Evolutionary conservation across 306 rosid species (phyloP).

Genomic region (Cercis canadensis): DNA sequence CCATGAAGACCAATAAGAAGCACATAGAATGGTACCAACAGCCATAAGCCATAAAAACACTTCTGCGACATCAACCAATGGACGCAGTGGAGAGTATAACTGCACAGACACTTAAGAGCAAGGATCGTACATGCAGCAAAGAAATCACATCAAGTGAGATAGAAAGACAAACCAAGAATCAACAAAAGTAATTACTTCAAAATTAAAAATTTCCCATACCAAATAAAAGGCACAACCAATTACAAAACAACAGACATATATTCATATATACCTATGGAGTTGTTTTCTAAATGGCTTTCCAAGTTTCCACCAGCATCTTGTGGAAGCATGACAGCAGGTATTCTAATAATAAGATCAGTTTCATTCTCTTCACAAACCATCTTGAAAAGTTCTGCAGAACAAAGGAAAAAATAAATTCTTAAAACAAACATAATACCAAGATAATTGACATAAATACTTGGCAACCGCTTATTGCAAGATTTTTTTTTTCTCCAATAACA

Average conservation of each 20-base stretch:
- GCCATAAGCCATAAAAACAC: constrained; percentile 99
- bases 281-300: constrained; percentile 63
- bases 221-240: constrained; percentile 25
- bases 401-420: constrained; percentile 26
- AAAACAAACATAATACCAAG: constrained; percentile 7
- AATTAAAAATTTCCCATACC: constrained; percentile 4
- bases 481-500: constrained; percentile 18
- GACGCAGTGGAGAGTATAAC: constrained; percentile 95
- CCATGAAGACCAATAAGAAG: constrained; percentile 99
- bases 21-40: constrained; percentile 90
- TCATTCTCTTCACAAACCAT: constrained; percentile 90
- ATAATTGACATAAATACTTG: neutral
- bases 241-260: constrained; percentile 16
- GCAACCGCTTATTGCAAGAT: constrained; percentile 10
- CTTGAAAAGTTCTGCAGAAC: constrained; percentile 86
- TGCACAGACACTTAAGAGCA: constrained; percentile 79
- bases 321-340: constrained; percentile 98
- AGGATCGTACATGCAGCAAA: constrained; percentile 46
- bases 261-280: constrained; percentile 59
- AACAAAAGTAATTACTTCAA: constrained; percentile 19
- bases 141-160: constrained; percentile 20
- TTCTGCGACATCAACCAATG: constrained; percentile 95
- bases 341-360: constrained; percentile 73
- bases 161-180: constrained; percentile 14
- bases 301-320: constrained; percentile 75